Conservation (phyloP, 2,329 filamentous ascomycete genomes). For the Raffaelea ambrosiae region DNA sequence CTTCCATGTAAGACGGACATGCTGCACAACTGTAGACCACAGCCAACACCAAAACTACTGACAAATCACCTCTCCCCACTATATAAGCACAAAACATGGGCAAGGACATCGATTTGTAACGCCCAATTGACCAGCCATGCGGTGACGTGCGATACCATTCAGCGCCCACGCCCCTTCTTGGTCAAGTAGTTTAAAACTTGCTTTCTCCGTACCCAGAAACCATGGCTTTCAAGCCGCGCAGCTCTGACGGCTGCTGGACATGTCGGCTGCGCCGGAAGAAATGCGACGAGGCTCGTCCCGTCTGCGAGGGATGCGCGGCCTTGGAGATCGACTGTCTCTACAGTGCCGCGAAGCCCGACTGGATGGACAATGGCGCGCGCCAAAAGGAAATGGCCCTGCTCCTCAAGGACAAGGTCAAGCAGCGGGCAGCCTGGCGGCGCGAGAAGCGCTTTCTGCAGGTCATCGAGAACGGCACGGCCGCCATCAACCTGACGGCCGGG, state of each 20-base stretch:
- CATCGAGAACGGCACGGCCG: constrained; percentile 22
- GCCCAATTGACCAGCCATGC: no score
- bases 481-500: constrained; percentile 16
- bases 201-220: no score
- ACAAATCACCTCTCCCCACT: no score
- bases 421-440: constrained; percentile 39
- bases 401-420: constrained; percentile 50
- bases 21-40: no score
- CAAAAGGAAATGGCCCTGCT: constrained; percentile 43
- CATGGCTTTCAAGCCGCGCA: constrained; percentile 22
- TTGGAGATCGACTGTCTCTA: constrained; percentile 52
- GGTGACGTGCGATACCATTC: no score
- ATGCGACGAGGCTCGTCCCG: constrained; percentile 45
- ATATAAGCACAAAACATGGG: no score
- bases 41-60: no score
- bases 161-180: no score
- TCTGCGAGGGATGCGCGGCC: constrained; percentile 39
- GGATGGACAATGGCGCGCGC: constrained; percentile 45
- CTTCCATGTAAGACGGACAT: no score
- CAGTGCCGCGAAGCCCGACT: constrained; percentile 42
- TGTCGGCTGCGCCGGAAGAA: constrained; percentile 54
- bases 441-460: constrained; percentile 39
- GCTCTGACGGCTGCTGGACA: constrained; percentile 48
- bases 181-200: no score
- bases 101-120: no score